Base-by-base conservation (phyloP, 345 rosid genomes). In the Citrus mangshanensis region DNA sequence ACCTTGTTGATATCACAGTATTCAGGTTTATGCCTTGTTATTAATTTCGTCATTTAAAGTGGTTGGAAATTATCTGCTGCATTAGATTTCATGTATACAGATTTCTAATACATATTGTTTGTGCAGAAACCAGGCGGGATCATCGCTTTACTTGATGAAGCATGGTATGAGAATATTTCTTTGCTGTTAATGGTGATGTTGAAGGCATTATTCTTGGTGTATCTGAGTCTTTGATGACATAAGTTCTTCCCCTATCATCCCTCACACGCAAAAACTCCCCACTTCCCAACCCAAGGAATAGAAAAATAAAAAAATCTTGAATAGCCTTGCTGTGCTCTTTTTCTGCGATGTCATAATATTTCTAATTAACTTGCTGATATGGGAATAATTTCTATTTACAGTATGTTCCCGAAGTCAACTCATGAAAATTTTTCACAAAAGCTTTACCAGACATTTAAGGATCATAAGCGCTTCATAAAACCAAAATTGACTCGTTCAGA, bases 111-210 rank as follows among this genome's bases (percentile, higher is more conserved):
- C 72, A 40, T 80, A 32, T 28, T 84, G 72, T 83, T 82, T 73
- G 83, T 84, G 85, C 97, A 95, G 99, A 93, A 93, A 87, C 91
- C 98, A 4, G 95, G 95, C 38, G 98, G 99, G 80, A 89, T 93
- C 79, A 91, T 95, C 77, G 86, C 98, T 69, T 88, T 95, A 80
- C 93, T 95, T 32, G 98, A 93, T 78, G 99, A 95, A 85, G 93
- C 97, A 77, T 93, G 99, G 99, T 95, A 95, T 56, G 83, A 67
- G 70, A 55, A 68, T 5, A 18, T 72, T 68, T 74, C 63, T 82
- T 75, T 77, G 24, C 78, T 62, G 68, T 28, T 56, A 38, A 38
- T 67, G 78, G 38, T 75, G 42, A 61, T 71, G 38, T 66, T 70
- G 40, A 18, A 68, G 68, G 78, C 78, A 68, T 62, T 64, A 12